A percentile compares a stretch with the other conserved stretches of the same genome.
Evolutionary conservation across 768 basidiomycete genomes (phyloP).

Genomic region (Coprinellus micaceus): DNA sequence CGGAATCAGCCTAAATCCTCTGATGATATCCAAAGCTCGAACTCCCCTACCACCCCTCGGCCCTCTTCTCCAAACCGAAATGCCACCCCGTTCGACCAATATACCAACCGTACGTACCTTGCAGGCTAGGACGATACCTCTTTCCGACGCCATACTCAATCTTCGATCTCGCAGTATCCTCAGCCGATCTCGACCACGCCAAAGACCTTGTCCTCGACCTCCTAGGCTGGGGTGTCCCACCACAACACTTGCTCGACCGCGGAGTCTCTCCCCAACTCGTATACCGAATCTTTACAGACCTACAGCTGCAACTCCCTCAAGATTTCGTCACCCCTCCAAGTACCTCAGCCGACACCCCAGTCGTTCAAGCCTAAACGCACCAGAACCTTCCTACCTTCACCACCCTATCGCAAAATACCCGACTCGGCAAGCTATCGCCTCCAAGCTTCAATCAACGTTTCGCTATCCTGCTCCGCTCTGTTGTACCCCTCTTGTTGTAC

Average conservation of each 20-base stretch:
- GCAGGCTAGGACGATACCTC: neutral
- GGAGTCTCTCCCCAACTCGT: slow-evolving; percentile 51
- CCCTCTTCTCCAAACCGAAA: neutral
- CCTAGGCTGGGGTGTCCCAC: slow-evolving; percentile 51
- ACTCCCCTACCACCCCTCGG: neutral
- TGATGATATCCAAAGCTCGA: neutral
- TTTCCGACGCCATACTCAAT: neutral
- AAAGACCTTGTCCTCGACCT: slow-evolving; percentile 44
- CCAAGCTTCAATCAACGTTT: too few species aligned
- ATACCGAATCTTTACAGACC: slow-evolving; percentile 74
- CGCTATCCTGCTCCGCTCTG: too few species aligned
- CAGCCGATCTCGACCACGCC: slow-evolving; percentile 9
- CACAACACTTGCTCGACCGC: slow-evolving; percentile 43
- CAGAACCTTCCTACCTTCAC: too few species aligned
- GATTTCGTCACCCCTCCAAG: neutral
- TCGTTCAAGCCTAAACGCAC: too few species aligned
- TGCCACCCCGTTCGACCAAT: slow-evolving; percentile 8
- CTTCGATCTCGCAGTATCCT: slow-evolving; percentile 1
- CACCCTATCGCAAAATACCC: too few species aligned
- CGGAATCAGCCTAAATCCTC: too few species aligned
- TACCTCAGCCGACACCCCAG: too few species aligned
- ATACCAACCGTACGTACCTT: slow-evolving; percentile 7
- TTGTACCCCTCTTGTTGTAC: too few species aligned
- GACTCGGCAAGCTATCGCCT: too few species aligned
- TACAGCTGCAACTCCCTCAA: slow-evolving; percentile 65